phyloP scores from a whole-genome alignment of 1,284 basidiomycete genomes.

The Schizophyllum amplum region DNA sequence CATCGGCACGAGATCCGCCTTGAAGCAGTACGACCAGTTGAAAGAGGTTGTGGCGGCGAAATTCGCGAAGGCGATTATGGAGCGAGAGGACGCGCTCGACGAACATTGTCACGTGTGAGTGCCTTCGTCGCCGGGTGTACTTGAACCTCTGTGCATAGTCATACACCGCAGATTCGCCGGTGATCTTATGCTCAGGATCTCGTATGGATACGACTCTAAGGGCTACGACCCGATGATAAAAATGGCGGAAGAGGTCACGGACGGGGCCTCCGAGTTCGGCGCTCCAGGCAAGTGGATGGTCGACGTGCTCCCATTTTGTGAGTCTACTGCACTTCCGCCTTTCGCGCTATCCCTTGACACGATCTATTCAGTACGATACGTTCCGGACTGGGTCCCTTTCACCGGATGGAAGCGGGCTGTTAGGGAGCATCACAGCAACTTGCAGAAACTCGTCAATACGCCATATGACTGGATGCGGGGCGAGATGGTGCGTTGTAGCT shows the following conservation, averaged over 20 bases:
- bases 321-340: neutral
- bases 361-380: neutral
- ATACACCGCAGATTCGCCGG: neutral
- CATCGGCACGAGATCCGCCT: neutral
- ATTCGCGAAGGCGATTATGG: neutral
- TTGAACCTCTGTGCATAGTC: neutral
- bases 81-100: neutral
- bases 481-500: constrained; percentile 17
- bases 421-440: constrained; percentile 1
- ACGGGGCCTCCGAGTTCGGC: neutral
- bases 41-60: neutral
- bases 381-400: neutral
- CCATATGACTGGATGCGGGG: constrained; percentile 17
- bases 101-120: neutral
- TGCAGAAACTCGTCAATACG: constrained; percentile 17
- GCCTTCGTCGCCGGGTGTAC: no score
- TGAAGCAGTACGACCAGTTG: neutral
- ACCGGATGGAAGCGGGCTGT: constrained; percentile 19
- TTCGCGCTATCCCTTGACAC: neutral
- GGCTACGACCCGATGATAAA: neutral
- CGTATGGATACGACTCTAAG: neutral
- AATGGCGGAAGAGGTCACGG: neutral
- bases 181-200: neutral
- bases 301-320: neutral
- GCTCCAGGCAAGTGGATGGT: neutral